phyloP scores from a whole-genome alignment of 1,284 basidiomycete species.

The Ganoderma sp. region DNA sequence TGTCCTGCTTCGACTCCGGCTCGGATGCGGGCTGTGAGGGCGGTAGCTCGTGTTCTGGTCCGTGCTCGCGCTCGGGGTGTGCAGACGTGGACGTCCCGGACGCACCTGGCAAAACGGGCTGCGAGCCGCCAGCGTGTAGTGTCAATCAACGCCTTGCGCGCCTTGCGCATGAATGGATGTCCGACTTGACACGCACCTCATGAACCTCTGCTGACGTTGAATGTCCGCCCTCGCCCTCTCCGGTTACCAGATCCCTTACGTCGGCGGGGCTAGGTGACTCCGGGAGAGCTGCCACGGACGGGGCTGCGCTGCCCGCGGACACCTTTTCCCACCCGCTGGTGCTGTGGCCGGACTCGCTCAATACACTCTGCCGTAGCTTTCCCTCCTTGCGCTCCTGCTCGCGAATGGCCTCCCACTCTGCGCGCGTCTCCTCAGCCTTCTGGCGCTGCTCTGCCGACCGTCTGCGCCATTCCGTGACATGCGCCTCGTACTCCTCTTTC shows the following conservation, averaged over 20 bases:
- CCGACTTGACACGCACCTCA: constrained; percentile 33
- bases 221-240: constrained; percentile 48
- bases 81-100: constrained; percentile 27
- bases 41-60: constrained; percentile 23
- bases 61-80: constrained; percentile 28
- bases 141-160: constrained; percentile 2
- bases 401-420: constrained; percentile 68
- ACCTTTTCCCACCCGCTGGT: constrained; percentile 62
- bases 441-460: constrained; percentile 75
- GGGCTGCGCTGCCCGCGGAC: constrained; percentile 39
- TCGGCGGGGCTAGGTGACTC: constrained; percentile 47
- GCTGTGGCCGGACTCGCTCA: constrained; percentile 22
- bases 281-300: constrained; percentile 25
- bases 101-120: constrained; percentile 33
- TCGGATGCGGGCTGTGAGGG: constrained; percentile 36
- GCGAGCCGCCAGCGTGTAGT: constrained; percentile 10
- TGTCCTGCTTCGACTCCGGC: constrained; percentile 48
- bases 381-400: constrained; percentile 44
- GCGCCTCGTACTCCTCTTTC: constrained; percentile 71
- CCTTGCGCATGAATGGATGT: constrained; percentile 1
- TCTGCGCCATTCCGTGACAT: constrained; percentile 74
- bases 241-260: constrained; percentile 51
- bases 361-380: constrained; percentile 34
- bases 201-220: constrained; percentile 31
- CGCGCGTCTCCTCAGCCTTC: constrained; percentile 77